These are phyloP conservation scores for Breynia disticha DNA, from an alignment of 441 rosid species.

Conservation along the genomic window DNA sequence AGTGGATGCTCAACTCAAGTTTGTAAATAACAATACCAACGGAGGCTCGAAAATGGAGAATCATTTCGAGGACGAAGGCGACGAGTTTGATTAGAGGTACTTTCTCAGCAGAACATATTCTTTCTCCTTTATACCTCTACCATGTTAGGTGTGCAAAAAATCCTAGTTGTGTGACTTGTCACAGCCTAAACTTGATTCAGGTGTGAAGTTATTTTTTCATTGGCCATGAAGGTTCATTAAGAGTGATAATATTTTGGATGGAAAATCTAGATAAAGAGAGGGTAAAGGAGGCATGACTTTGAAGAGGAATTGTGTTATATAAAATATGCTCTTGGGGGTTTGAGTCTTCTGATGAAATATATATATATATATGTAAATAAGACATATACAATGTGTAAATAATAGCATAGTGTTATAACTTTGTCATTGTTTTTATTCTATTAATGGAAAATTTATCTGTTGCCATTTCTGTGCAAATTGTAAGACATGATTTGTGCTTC, in stretches of 20 bases:
- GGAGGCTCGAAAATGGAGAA: conserved; percentile 33
- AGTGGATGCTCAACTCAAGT: conserved; percentile 35
- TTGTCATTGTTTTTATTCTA: neutral
- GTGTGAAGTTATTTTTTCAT: conserved; percentile 37
- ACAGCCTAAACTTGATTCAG: conserved; percentile 20
- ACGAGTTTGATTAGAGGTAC: conserved; percentile 38
- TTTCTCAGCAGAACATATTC: neutral
- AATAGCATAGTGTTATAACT: conserved; percentile 13
- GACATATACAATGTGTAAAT: conserved; percentile 26
- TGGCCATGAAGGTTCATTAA: conserved; percentile 24
- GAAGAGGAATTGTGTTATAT: conserved; percentile 21
- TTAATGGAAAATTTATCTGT: conserved; percentile 5
- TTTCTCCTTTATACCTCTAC: neutral
- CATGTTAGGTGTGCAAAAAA: no score
- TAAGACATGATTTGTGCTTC: no score
- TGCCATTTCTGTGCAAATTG: no score
- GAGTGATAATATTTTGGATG: conserved; percentile 31
- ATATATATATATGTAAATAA: conserved; percentile 30
- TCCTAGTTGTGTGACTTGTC: no score
- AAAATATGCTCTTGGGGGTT: conserved; percentile 14
- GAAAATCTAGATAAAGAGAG: conserved; percentile 22
- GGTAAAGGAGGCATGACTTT: conserved; percentile 11
- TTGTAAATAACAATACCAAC: conserved; percentile 42
- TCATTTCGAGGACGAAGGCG: conserved; percentile 49
- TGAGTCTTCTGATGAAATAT: conserved; percentile 10